phyloP scores from a whole-genome alignment of 2,329 filamentous ascomycete species.

The Seiridium unicorne region DNA sequence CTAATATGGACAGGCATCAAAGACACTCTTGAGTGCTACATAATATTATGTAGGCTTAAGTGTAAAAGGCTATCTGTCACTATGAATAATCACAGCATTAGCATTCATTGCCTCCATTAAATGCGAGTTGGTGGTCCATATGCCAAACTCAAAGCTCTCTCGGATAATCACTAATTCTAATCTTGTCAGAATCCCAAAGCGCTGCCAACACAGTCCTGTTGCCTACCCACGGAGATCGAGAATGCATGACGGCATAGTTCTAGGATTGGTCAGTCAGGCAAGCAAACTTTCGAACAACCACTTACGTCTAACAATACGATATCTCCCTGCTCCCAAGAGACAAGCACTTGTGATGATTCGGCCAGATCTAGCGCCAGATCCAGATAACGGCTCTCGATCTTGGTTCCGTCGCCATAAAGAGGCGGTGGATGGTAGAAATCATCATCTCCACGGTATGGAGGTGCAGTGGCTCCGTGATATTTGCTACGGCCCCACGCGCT shows the following conservation, averaged over 20 bases:
- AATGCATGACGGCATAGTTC: constrained; percentile 33
- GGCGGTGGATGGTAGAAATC: constrained; percentile 32
- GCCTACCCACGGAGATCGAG: constrained; percentile 27
- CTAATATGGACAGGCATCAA: no score
- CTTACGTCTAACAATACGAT: constrained; percentile 29
- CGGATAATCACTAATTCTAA: constrained; percentile 1
- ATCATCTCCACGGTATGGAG: constrained; percentile 29
- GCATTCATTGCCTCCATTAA: no score
- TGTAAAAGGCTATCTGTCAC: no score
- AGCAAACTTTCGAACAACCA: not conserved
- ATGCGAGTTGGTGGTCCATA: no score
- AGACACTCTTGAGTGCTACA: no score
- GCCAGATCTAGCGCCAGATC: constrained; percentile 26
- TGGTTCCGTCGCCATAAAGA: constrained; percentile 25
- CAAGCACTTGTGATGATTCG: constrained; percentile 20
- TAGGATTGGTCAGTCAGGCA: constrained; percentile 9
- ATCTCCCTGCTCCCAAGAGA: constrained; percentile 28
- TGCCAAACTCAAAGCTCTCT: not conserved
- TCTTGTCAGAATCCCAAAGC: constrained; percentile 22
- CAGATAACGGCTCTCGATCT: constrained; percentile 25
- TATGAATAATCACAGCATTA: no score
- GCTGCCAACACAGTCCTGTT: constrained; percentile 28
- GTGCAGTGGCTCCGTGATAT: constrained; percentile 29
- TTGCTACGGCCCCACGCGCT: constrained; percentile 31
- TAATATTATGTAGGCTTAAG: no score